Base-by-base conservation (phyloP, 352 stramenopile species). In the Globisporangium barbulae region DNA sequence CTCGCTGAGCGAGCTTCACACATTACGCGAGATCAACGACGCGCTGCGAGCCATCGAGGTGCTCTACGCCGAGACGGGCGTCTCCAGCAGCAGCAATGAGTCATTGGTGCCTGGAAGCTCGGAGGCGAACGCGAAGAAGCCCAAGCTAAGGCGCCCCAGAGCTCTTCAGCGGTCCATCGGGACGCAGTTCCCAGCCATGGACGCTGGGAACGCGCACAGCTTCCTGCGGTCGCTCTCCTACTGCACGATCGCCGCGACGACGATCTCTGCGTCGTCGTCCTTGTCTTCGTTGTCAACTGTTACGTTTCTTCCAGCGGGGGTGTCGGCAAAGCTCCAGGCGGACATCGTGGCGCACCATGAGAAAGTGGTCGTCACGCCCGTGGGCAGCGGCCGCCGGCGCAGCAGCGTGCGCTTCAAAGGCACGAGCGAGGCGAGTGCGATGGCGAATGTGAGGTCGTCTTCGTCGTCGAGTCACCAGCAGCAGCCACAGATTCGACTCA, bases 211-310 rank as follows among this genome's bases (percentile, higher is more conserved):
- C n/a, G 30, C 61, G 12, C 50, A 48, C 2, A 64, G 53, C 15
- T 81, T 79, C n/a, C 25, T 81, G 13, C 56, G 67, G 3, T 73
- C 73, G n/a, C 59, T 81, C 2, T 63, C 75, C 49, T 81, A 81
- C 61, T 81, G 70, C 57, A 83, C 73, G 6, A 73, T 79, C 37
- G 75, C 63, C 19, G 71, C 71, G 5, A 76, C 56, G 3, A 59
- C 42, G 7, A 58, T 74, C 9, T 58, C 45, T 48, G 3, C 59
- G 1, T 10, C 50, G 0, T 17, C 48, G 0, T 33, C 15, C 4
- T 10, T 31, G 35, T n/a, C 30, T 2, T 49, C 64, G 7, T 57
- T 8, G 10, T 33, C 21, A 6, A 19, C n/a, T 15, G n/a, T 8
- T 25, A 17, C 61, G 22, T 75, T 80, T 48, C 39, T 79, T 0